Conservation (phyloP, 768 basidiomycete species). For the Gelatoporia subvermispora region DNA sequence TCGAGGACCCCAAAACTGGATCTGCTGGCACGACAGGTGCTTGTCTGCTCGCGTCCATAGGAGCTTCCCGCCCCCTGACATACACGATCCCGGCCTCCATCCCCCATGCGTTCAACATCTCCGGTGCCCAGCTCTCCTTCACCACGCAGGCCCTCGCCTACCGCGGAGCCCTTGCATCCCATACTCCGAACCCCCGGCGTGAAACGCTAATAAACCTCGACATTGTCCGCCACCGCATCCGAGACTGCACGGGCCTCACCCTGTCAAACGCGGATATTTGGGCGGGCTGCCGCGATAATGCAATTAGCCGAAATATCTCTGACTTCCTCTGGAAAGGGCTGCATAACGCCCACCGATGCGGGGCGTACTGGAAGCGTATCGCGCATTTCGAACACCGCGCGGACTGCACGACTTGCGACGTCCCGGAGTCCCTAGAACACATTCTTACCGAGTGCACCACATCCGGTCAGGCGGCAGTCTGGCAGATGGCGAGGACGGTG, state of each 20-base stretch:
- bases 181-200: background rate
- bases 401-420: background rate
- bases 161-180: background rate
- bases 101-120: background rate
- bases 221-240: background rate
- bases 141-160: slow-evolving; percentile 2
- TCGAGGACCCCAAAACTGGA: slow-evolving; percentile 19
- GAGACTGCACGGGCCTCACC: background rate
- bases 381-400: background rate
- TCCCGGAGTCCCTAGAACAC: background rate
- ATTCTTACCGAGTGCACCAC: slow-evolving; percentile 1
- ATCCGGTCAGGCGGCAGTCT: too few relatives aligned
- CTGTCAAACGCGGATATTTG: background rate
- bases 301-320: background rate
- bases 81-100: background rate
- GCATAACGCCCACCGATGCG: background rate
- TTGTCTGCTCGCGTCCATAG: slow-evolving; percentile 12
- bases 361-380: slow-evolving; percentile 3
- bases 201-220: background rate
- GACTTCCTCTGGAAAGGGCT: slow-evolving; percentile 6
- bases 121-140: background rate
- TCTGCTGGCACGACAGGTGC: slow-evolving; percentile 20
- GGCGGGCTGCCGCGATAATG: background rate
- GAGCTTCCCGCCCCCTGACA: background rate
- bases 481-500: too few relatives aligned